Base-by-base conservation (phyloP, 495 filamentous ascomycete genomes). In the Penicillium nucicola region DNA sequence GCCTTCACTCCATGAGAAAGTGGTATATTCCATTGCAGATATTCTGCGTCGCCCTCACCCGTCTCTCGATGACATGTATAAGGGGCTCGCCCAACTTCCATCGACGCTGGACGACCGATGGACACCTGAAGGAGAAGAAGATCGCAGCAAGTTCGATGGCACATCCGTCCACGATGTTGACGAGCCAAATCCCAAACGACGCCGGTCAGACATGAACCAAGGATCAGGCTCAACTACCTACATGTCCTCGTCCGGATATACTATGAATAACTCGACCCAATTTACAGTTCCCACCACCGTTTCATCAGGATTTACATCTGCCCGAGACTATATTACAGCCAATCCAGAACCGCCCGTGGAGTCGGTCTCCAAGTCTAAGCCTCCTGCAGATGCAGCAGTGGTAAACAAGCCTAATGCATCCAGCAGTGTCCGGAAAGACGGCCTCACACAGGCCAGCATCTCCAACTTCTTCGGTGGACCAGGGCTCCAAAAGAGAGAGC, bases 31-130 rank as follows among this genome's bases (percentile, higher is more conserved):
- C 9, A 79, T 90, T 15, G 74, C 85, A 12, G 74, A 77, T 37
- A 90, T 89, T 42, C 67, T 91, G 14, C 67, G 79, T 13, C 77
- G 85, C 22, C 57, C 69, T 4, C 75, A 73, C 31, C 86, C 87
- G 5, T 63, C 71, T 17, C 46, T 68, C 22, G 59, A 56, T 9
- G 71, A 73, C 3, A 78, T 89, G 47, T 56, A 76, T 11, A 67
- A 73, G 48, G 69, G 61, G 17, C 62, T 74, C 33, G 65, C 62
- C n/a, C 69, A 62, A 14, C 60, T 69, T 3, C 58, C 84, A 5
- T 81, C 77, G 25, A 53, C 74, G 6, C 71, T 82, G 42, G 88
- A 90, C 57, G 77, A 88, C 51, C 66, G 75, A 22, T 89, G 82
- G 74, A 83, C 85, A 3, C 55, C 81, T 2, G 77, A 77, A 38